phyloP scores from a whole-genome alignment of 495 filamentous ascomycete species.

The Oidiodendron maius region DNA sequence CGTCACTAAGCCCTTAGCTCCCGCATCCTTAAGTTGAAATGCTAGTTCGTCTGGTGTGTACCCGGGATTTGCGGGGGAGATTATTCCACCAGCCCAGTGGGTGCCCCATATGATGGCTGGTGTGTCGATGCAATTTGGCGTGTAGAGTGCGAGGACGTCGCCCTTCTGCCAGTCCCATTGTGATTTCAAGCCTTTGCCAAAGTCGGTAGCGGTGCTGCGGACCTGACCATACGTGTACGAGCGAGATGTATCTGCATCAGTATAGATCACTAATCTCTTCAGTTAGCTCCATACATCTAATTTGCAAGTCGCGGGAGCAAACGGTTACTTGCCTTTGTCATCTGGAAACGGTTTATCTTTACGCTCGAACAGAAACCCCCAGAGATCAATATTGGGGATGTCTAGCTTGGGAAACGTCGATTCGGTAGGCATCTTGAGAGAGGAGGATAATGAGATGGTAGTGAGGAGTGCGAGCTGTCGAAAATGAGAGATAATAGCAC shows the following conservation, averaged over 20 bases:
- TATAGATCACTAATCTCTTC: slow-evolving; percentile 60
- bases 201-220: slow-evolving; percentile 58
- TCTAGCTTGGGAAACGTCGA: slow-evolving; percentile 50
- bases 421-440: slow-evolving; percentile 23
- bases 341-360: slow-evolving; percentile 63
- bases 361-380: slow-evolving; percentile 73
- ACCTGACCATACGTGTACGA: slow-evolving; percentile 70
- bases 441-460: background rate
- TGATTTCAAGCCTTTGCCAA: slow-evolving; percentile 71
- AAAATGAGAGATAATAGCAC: too few species aligned
- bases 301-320: background rate
- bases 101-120: slow-evolving; percentile 68
- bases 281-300: background rate
- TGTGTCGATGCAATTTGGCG: slow-evolving; percentile 72
- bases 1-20: slow-evolving; percentile 72
- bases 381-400: slow-evolving; percentile 67
- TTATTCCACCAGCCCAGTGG: slow-evolving; percentile 76
- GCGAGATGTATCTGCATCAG: slow-evolving; percentile 66
- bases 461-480: too few species aligned
- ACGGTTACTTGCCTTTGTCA: slow-evolving; percentile 47
- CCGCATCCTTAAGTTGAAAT: slow-evolving; percentile 79
- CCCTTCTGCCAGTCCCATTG: slow-evolving; percentile 75
- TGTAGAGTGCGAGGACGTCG: slow-evolving; percentile 65
- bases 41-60: slow-evolving; percentile 84
- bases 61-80: slow-evolving; percentile 80